Evolutionary conservation across 345 rosid genomes (phyloP), one percentile per base, ranked within the genome.

Genomic region (Passiflora organensis): DNA sequence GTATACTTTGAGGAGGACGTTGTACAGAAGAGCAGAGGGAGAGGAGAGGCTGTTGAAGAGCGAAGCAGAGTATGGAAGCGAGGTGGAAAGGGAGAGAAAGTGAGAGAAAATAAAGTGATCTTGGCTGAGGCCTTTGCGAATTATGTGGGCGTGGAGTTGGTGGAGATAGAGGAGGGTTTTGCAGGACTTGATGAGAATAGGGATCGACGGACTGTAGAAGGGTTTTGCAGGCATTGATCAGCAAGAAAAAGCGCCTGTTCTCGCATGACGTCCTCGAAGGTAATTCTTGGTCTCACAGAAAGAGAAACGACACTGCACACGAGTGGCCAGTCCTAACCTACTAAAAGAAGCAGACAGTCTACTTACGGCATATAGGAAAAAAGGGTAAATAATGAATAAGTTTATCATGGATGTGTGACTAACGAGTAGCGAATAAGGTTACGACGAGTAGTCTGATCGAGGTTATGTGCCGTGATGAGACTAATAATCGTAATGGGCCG

Each of bases 61-160:
- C 63, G 78, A 75, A 14, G 71, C 47, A 42, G 82, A 71, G 71
- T 76, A 76, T 50, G 85, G 43, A 12, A 75, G 72, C 0, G 85
- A 69, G 14, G 61, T 9, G 49, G 75, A 64, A 34, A 63, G 65
- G 21, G 71, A 68, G 4, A 86, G 66, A 6, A 81, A 65, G 24
- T 72, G 68, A 65, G 86, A 72, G 42, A 82, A 37, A 50, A 86
- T 73, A 57, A 58, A 70, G 58, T 76, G 81, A 60, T 89, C 95
- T 56, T 80, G 90, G 22, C 82, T 85, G 61, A 84, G 93, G 49
- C 97, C 97, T 55, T 72, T 73, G 43, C 68, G 79, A 59, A 89
- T 75, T 51, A 89, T 73, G 66, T 60, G 86, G 42, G 88, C 79
- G 60, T 86, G 93, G 47, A 89, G 62, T 64, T 84, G 93, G 38